Conservation (phyloP, 495 filamentous ascomycete genomes). For the Penicillium bovifimosum region DNA sequence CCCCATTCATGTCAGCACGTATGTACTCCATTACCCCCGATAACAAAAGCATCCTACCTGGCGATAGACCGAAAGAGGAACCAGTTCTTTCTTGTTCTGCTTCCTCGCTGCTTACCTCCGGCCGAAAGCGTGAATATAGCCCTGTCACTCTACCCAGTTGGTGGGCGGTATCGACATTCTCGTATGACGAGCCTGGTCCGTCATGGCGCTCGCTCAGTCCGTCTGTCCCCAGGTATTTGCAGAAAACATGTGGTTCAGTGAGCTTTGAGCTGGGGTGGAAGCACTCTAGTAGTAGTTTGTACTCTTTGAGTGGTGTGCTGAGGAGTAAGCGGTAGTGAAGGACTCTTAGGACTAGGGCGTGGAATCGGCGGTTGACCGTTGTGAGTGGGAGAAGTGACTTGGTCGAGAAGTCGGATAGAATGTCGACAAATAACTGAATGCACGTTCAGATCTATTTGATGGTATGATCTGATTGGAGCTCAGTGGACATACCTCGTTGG, state of each 20-base stretch:
- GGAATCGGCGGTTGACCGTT: slow-evolving; percentile 59
- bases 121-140: slow-evolving; percentile 58
- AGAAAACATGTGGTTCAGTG: slow-evolving; percentile 62
- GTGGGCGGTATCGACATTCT: slow-evolving; percentile 23
- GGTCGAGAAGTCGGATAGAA: slow-evolving; percentile 58
- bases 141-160: slow-evolving; percentile 33
- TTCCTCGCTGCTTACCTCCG: slow-evolving; percentile 44
- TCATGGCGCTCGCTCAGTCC: slow-evolving; percentile 38
- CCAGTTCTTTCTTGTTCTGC: slow-evolving; percentile 9
- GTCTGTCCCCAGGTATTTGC: slow-evolving; percentile 59
- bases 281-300: slow-evolving; percentile 68
- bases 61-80: slow-evolving; percentile 9
- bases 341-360: slow-evolving; percentile 61
- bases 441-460: background rate
- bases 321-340: slow-evolving; percentile 58
- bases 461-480: background rate
- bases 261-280: slow-evolving; percentile 67
- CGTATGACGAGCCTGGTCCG: slow-evolving; percentile 38
- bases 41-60: slow-evolving; percentile 15
- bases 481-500: slow-evolving; percentile 43
- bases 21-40: slow-evolving; percentile 26
- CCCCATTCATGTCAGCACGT: slow-evolving; percentile 29
- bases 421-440: slow-evolving; percentile 58
- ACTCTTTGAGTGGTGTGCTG: slow-evolving; percentile 51
- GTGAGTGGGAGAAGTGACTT: slow-evolving; percentile 54